Conservation (phyloP, 805 yeast species). For the Metschnikowia kofuensis region DNA sequence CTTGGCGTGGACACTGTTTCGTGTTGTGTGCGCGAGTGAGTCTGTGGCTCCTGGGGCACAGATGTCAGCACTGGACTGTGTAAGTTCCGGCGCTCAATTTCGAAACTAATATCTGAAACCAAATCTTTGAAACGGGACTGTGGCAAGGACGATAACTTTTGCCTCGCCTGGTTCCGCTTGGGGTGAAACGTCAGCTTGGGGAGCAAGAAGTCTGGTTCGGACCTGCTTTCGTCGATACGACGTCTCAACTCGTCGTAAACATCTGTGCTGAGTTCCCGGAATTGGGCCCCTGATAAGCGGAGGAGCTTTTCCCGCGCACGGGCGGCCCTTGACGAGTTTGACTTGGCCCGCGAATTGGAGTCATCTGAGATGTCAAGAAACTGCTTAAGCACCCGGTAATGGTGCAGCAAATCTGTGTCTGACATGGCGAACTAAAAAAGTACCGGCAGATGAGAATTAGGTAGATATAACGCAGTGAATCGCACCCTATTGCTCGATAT, state of each 20-base stretch:
- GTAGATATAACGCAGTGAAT: neutral
- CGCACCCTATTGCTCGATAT: neutral
- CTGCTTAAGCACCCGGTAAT: slow-evolving; percentile 49
- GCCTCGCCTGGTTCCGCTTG: slow-evolving; percentile 92
- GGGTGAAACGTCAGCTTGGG: slow-evolving; percentile 81
- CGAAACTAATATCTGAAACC: slow-evolving; percentile 84
- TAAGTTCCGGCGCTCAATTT: slow-evolving; percentile 74
- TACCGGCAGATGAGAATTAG: neutral
- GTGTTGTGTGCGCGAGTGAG: neutral
- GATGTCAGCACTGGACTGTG: slow-evolving; percentile 27
- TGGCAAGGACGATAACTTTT: slow-evolving; percentile 82
- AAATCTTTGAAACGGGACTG: slow-evolving; percentile 81
- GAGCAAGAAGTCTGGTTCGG: slow-evolving; percentile 60
- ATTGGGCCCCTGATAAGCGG: slow-evolving; percentile 78
- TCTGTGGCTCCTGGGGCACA: slow-evolving; percentile 2
- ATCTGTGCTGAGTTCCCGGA: slow-evolving; percentile 87
- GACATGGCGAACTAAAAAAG: slow-evolving; percentile 9
- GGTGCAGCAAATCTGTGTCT: slow-evolving; percentile 37
- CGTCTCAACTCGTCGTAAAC: slow-evolving; percentile 90
- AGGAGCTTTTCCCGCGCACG: slow-evolving; percentile 84
- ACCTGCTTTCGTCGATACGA: slow-evolving; percentile 58
- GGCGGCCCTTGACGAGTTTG: slow-evolving; percentile 58
- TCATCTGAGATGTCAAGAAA: slow-evolving; percentile 52
- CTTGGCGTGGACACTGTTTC: neutral
- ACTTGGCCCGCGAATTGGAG: slow-evolving; percentile 32